A percentile compares a stretch with the other conserved stretches of the same genome.
Evolutionary conservation across 805 yeast genomes (phyloP).

Genomic region (Ogataea allantospora): DNA sequence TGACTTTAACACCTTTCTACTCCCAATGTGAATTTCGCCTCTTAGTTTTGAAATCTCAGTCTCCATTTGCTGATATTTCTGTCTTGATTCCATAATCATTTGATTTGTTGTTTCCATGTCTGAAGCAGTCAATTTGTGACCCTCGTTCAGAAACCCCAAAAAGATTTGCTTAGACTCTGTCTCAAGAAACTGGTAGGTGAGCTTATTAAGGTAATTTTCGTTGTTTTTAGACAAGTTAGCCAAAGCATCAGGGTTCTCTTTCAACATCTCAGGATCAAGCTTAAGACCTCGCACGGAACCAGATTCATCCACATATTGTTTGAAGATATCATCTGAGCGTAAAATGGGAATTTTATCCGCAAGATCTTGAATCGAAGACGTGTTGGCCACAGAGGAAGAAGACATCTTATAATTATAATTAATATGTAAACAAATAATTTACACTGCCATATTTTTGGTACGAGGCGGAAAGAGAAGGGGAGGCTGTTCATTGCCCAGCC

Average conservation of each 20-base stretch:
- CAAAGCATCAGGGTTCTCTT: conserved; percentile 19
- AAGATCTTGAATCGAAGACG: conserved; percentile 21
- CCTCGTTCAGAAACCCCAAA: conserved; percentile 47
- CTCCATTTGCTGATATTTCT: conserved; percentile 14
- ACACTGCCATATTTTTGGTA: too few relatives aligned
- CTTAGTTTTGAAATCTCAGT: conserved; percentile 22
- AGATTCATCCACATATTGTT: conserved; percentile 20
- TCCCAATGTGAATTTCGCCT: conserved; percentile 18
- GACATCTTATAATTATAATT: not conserved
- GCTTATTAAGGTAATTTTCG: conserved; percentile 46
- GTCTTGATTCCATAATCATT: conserved; percentile 17
- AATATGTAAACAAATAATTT: conserved; percentile 7
- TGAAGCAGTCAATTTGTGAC: conserved; percentile 22
- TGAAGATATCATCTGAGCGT: conserved; percentile 19
- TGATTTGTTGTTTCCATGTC: conserved; percentile 24
- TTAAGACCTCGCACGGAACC: conserved; percentile 16
- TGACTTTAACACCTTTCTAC: conserved; percentile 21
- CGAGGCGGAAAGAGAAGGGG: too few relatives aligned
- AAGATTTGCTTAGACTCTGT: conserved; percentile 72
- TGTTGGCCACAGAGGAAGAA: conserved; percentile 10
- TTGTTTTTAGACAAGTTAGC: conserved; percentile 26
- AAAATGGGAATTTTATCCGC: conserved; percentile 21
- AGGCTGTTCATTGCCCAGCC: too few relatives aligned
- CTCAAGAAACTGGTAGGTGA: conserved; percentile 65
- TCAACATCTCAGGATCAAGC: conserved; percentile 14